These are phyloP conservation scores for Macrophomina pseudophaseolina DNA, from an alignment of 2,329 filamentous ascomycete genomes.

Conservation along the genomic window DNA sequence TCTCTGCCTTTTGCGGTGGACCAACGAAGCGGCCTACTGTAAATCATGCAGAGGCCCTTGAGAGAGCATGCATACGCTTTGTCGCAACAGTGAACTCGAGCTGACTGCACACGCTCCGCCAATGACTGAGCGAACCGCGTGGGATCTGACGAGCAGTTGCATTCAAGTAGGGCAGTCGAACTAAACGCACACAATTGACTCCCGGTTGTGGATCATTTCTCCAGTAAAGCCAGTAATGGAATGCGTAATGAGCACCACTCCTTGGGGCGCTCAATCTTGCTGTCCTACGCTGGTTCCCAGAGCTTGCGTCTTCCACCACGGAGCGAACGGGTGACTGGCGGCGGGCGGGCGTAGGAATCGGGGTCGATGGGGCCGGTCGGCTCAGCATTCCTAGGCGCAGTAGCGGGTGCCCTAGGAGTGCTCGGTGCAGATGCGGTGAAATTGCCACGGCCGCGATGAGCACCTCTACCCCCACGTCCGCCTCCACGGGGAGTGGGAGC, in stretches of 20 bases:
- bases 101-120: slow-evolving; percentile 9
- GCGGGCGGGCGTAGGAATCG: slow-evolving; percentile 45
- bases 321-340: slow-evolving; percentile 35
- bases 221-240: slow-evolving; percentile 22
- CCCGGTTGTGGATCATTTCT: slow-evolving; percentile 15
- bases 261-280: slow-evolving; percentile 1
- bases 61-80: slow-evolving; percentile 14
- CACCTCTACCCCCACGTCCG: slow-evolving; percentile 35
- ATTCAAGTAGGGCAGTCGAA: slow-evolving; percentile 12
- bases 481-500: slow-evolving; percentile 22
- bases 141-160: slow-evolving; percentile 12
- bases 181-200: slow-evolving; percentile 19
- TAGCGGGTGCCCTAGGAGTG: slow-evolving; percentile 34
- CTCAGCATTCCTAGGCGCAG: slow-evolving; percentile 32
- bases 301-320: slow-evolving; percentile 44
- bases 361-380: slow-evolving; percentile 44
- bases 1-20: background rate
- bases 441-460: slow-evolving; percentile 32
- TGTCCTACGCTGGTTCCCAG: slow-evolving; percentile 46
- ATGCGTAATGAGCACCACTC: slow-evolving; percentile 12
- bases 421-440: slow-evolving; percentile 24
- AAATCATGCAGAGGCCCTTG: slow-evolving; percentile 16
- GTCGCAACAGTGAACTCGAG: slow-evolving; percentile 18
- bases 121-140: slow-evolving; percentile 8
- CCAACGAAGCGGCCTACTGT: slow-evolving; percentile 16